Base-by-base conservation (phyloP, 2,329 filamentous ascomycete genomes). In the Colletotrichum noveboracense region DNA sequence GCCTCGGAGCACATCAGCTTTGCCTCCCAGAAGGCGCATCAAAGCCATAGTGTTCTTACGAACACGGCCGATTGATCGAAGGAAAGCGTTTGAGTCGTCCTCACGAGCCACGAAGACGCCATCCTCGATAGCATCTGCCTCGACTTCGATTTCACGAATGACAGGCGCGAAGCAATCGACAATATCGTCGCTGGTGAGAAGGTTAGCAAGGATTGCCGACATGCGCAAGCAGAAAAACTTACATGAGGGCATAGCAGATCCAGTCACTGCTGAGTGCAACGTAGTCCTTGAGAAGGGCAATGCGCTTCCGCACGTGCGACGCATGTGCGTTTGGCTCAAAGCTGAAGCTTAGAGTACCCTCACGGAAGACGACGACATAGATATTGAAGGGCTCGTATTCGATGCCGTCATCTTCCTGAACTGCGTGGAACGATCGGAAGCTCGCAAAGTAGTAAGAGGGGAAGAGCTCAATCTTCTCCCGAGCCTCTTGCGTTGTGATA, bases 171-270 rank as follows among this genome's bases (percentile, higher is more conserved):
- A 99, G 26, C 93, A 95, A 86, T 99, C 97, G 76, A 98, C 97
- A 82, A 99, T 99, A 82, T 99, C 95, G 84, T 99, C 97, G 83
- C 94, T 95, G 73, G 43, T 6, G 13, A 28, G n/a, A 26, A 38
- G 60, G 77, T 85, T 77, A 85, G 82, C 66, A 75, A 43, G 32
- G 43, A n/a, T 8, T 10, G 16, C 34, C 9, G n/a, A n/a, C 16
- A 38, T 14, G 8, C 60, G 26, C 24, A 24, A 43, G 3, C 13
- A 21, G 16, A 38, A 26, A 7, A 70, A 87, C 93, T 89, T 88
- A 95, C 93, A 99, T 98, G 82, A 99, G 90, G 58, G 97, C 97
- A 83, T 99, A 99, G 88, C 97, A 99, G 80, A 98, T 97, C 96
- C 97, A 99, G 85, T 99, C 97, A 79, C 96, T 96, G 82, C 95